These are phyloP conservation scores for Clonostachys rosea DNA, from an alignment of 2,329 filamentous ascomycete genomes.

Conservation along the genomic window DNA sequence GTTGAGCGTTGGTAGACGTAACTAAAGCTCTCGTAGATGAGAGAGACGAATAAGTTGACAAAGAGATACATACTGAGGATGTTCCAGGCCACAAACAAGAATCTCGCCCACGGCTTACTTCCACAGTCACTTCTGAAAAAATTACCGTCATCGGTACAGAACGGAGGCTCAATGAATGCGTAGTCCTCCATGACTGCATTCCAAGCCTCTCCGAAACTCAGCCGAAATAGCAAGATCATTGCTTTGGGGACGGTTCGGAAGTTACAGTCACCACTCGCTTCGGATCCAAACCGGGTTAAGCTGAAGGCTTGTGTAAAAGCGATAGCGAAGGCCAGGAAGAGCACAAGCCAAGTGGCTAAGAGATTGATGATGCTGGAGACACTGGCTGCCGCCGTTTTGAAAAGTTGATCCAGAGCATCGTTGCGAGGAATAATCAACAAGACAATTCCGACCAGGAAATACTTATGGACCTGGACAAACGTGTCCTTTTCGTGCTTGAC, in stretches of 20 bases:
- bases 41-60: conserved; percentile 93
- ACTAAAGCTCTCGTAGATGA: conserved; percentile 99
- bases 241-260: conserved; percentile 93
- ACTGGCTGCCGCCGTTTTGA: conserved; percentile 97
- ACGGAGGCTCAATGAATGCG: conserved; percentile 71
- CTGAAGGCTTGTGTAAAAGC: conserved; percentile 95
- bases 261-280: conserved; percentile 77
- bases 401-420: conserved; percentile 93
- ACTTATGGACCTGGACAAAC: conserved; percentile 83
- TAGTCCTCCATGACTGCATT: conserved; percentile 97
- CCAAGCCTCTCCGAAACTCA: conserved; percentile 94
- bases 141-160: conserved; percentile 66
- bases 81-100: conserved; percentile 94
- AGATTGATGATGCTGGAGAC: conserved; percentile 86
- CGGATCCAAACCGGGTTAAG: conserved; percentile 76
- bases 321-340: conserved; percentile 95
- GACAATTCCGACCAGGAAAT: conserved; percentile 87
- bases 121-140: conserved; percentile 94
- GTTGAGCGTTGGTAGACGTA: conserved; percentile 98
- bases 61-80: conserved; percentile 99
- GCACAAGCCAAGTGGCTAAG: conserved; percentile 92
- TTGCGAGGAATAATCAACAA: conserved; percentile 92
- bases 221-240: conserved; percentile 86
- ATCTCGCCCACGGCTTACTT: conserved; percentile 81
- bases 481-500: conserved; percentile 33